Evolutionary conservation across 73 alveolate genomes (phyloP).

Genomic region (Symbiodinium natans): DNA sequence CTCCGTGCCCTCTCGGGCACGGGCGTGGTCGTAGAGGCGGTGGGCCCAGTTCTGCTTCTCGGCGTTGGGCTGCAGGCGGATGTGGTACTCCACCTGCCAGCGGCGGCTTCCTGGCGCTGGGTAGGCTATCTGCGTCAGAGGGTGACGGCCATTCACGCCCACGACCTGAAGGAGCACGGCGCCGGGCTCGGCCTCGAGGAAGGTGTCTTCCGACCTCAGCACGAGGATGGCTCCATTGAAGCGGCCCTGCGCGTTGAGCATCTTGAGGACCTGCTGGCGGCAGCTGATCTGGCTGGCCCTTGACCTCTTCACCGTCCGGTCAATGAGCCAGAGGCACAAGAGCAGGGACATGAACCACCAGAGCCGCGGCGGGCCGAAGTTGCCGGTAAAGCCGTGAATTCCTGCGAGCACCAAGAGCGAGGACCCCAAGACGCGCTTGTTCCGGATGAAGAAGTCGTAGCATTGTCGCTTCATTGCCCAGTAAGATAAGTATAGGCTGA

Average conservation of each 20-base stretch:
- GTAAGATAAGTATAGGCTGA: slow-evolving; percentile 16
- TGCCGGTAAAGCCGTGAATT: slow-evolving; percentile 33
- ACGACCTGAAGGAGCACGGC: slow-evolving; percentile 81
- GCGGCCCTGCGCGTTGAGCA: slow-evolving; percentile 47
- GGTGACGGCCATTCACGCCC: slow-evolving; percentile 83
- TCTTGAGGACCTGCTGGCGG: slow-evolving; percentile 64
- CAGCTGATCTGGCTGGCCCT: slow-evolving; percentile 19
- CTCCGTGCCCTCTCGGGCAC: slow-evolving; percentile 45
- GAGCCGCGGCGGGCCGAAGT: slow-evolving; percentile 78
- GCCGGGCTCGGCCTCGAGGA: slow-evolving; percentile 56
- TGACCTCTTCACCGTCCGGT: slow-evolving; percentile 46
- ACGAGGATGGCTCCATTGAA: slow-evolving; percentile 63
- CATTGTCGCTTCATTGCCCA: slow-evolving; percentile 41
- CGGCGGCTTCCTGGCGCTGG: slow-evolving; percentile 29
- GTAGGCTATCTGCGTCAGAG: slow-evolving; percentile 63
- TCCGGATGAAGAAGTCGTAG: slow-evolving; percentile 72
- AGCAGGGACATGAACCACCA: slow-evolving; percentile 67
- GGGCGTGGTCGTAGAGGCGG: slow-evolving; percentile 72
- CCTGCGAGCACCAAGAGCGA: slow-evolving; percentile 39
- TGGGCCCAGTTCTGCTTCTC: slow-evolving; percentile 86
- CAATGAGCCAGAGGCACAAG: slow-evolving; percentile 35
- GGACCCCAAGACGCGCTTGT: slow-evolving; percentile 70
- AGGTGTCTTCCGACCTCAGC: slow-evolving; percentile 52
- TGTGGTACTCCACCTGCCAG: slow-evolving; percentile 80
- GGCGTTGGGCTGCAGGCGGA: slow-evolving; percentile 58